These are phyloP conservation scores for Xylaria telfairii DNA, from an alignment of 495 filamentous ascomycete species.

Conservation along the genomic window DNA sequence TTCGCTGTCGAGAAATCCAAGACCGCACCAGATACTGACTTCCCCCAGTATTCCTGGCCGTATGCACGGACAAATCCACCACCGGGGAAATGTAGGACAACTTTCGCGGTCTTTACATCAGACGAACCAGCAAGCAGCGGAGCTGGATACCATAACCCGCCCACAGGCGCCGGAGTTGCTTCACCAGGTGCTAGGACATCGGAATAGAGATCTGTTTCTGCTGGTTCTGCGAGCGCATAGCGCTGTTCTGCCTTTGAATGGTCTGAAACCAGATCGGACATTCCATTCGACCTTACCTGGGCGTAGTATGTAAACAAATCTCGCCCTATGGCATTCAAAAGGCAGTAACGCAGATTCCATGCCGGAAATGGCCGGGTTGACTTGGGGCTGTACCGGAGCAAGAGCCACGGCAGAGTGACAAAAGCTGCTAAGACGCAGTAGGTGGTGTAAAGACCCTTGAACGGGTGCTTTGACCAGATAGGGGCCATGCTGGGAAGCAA, in stretches of 20 bases:
- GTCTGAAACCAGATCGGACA: not conserved
- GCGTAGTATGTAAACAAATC: not conserved
- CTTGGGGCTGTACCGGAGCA: not conserved
- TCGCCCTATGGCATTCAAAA: not conserved
- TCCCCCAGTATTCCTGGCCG: too few relatives aligned
- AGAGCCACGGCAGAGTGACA: not conserved
- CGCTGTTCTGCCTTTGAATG: not conserved
- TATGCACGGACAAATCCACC: slow-evolving; percentile 30
- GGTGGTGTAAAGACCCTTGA: not conserved
- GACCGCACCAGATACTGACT: too few relatives aligned
- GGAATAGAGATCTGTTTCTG: not conserved
- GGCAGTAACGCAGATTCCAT: not conserved
- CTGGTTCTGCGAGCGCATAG: slow-evolving; percentile 3
- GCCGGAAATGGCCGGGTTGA: not conserved
- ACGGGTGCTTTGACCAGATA: slow-evolving; percentile 14
- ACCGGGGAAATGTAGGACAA: slow-evolving; percentile 28
- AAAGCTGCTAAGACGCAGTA: not conserved
- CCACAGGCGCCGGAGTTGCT: not conserved
- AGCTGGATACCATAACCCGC: slow-evolving; percentile 20
- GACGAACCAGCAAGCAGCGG: not conserved
- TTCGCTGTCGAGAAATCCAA: not conserved
- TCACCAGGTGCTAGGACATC: not conserved
- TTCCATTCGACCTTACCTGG: not conserved
- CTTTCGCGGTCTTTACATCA: slow-evolving; percentile 2
- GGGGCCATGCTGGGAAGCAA: too few relatives aligned